These are phyloP conservation scores for Xylariaceae sp. DNA, from an alignment of 2,329 filamentous ascomycete genomes.

Conservation along the genomic window DNA sequence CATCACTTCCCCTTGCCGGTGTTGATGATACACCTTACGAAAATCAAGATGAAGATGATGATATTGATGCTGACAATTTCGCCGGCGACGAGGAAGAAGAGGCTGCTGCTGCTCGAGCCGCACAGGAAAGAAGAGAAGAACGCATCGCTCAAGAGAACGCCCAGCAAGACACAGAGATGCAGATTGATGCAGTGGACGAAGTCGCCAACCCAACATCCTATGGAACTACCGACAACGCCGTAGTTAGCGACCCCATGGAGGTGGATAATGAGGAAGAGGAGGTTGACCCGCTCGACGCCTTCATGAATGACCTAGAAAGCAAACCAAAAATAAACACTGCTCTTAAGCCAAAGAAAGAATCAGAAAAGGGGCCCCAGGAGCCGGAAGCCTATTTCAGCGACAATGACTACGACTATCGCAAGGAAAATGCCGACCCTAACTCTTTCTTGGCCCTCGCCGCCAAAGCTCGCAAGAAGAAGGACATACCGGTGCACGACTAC, in stretches of 20 bases:
- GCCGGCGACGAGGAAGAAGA: conserved; percentile 82
- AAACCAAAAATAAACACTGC: conserved; percentile 28
- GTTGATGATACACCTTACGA: conserved; percentile 55
- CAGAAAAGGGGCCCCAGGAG: conserved; percentile 53
- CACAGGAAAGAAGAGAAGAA: conserved; percentile 78
- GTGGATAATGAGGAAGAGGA: conserved; percentile 63
- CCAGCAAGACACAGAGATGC: conserved; percentile 44
- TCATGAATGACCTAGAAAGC: conserved; percentile 70
- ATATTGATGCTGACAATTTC: conserved; percentile 69
- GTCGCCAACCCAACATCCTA: conserved; percentile 25
- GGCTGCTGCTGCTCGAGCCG: conserved; percentile 76
- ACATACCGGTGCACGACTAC: conserved; percentile 84
- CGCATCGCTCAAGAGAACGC: conserved; percentile 49
- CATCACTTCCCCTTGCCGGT: conserved; percentile 64
- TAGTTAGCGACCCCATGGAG: conserved; percentile 47
- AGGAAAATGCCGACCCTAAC: conserved; percentile 44
- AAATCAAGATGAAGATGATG: conserved; percentile 57
- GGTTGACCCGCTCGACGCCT: conserved; percentile 90
- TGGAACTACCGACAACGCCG: conserved; percentile 20
- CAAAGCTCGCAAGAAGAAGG: conserved; percentile 80
- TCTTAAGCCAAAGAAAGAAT: conserved; percentile 35
- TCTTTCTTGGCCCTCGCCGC: conserved; percentile 49
- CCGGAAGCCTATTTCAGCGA: conserved; percentile 87
- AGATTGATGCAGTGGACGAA: conserved; percentile 32
- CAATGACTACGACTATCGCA: conserved; percentile 60